A percentile compares a stretch with the other conserved stretches of the same genome.
Evolutionary conservation across 179 eudicot genomes (phyloP).

Genomic region (Corrigiola litoralis): DNA sequence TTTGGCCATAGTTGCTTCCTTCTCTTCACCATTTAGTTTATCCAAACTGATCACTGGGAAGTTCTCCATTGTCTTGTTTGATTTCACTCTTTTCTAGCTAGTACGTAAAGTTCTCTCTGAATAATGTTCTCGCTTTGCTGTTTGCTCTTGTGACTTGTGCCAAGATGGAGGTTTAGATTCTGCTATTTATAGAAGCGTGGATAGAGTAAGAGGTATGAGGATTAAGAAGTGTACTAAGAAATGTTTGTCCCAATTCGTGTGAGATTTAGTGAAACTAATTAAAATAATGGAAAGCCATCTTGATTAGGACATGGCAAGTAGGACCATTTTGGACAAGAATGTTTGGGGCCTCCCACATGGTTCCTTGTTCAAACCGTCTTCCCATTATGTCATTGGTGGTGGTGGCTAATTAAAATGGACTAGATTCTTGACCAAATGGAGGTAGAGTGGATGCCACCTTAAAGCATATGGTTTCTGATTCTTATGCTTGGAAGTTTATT

Average conservation of each 20-base stretch:
- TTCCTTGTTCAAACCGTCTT: slow-evolving; percentile 16
- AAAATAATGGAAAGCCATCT: no score
- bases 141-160: neutral
- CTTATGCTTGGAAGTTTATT: neutral
- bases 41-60: slow-evolving; percentile 66
- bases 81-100: neutral
- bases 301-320: neutral
- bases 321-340: slow-evolving; percentile 14
- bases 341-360: slow-evolving; percentile 22
- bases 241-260: no score
- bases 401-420: slow-evolving; percentile 13
- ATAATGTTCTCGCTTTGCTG: neutral
- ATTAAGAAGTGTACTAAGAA: neutral
- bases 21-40: slow-evolving; percentile 59
- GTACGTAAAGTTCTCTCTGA: no score
- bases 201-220: neutral
- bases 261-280: neutral
- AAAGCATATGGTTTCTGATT: slow-evolving; percentile 6
- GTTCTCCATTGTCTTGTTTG: slow-evolving; percentile 22
- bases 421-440: slow-evolving; percentile 11
- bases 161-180: neutral
- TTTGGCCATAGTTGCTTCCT: slow-evolving; percentile 50
- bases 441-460: slow-evolving; percentile 2
- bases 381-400: neutral
- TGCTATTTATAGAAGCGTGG: slow-evolving; percentile 21